Conservation (phyloP, 306 rosid species). For the Quercus berberidifolia region DNA sequence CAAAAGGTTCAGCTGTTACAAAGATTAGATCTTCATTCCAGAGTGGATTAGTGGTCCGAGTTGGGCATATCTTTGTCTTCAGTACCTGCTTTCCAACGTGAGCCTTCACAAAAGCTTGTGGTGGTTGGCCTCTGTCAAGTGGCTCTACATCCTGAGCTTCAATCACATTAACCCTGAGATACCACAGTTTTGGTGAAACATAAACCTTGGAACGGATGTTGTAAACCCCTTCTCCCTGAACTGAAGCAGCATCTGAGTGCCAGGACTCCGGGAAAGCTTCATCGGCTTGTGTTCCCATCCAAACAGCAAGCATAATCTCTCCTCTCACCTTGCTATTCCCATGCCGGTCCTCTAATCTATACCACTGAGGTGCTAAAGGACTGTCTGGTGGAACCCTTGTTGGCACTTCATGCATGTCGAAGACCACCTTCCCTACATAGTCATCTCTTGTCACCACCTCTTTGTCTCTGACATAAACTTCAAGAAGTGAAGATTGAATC, state of each 20-base stretch:
- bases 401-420: constrained; percentile 82
- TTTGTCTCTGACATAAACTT: constrained; percentile 57
- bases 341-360: constrained; percentile 44
- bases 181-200: constrained; percentile 81
- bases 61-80: constrained; percentile 58
- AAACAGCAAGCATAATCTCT: constrained; percentile 75
- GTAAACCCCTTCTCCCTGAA: constrained; percentile 60
- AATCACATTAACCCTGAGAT: constrained; percentile 69
- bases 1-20: constrained; percentile 88
- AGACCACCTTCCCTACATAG: constrained; percentile 56
- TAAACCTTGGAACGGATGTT: constrained; percentile 74
- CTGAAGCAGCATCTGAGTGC: constrained; percentile 71
- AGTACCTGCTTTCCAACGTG: constrained; percentile 70
- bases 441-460: constrained; percentile 66
- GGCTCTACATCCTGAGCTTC: constrained; percentile 83
- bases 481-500: constrained; percentile 63
- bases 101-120: constrained; percentile 65
- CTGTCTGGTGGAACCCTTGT: constrained; percentile 89
- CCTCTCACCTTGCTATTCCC: constrained; percentile 53
- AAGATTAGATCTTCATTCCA: constrained; percentile 84
- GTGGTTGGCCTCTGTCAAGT: constrained; percentile 48
- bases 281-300: constrained; percentile 92
- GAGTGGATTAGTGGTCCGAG: constrained; percentile 47
- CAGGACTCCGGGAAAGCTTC: constrained; percentile 89
- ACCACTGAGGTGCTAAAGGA: constrained; percentile 89